These are phyloP conservation scores for Podaxis mareebaensis DNA, from an alignment of 768 basidiomycete species.

Conservation along the genomic window DNA sequence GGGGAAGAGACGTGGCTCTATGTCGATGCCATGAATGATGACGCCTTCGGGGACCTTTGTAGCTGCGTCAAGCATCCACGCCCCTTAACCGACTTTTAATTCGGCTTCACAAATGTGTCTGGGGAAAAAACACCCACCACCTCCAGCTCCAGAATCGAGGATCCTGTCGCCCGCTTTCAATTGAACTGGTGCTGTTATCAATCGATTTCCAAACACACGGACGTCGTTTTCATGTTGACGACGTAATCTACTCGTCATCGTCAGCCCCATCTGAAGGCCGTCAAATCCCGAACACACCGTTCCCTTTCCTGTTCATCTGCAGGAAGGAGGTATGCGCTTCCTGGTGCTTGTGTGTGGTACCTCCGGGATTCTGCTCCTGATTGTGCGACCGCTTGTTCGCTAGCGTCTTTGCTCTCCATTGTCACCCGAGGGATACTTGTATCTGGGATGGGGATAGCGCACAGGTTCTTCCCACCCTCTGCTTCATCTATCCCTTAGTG, in stretches of 20 bases:
- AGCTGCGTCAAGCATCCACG: constrained; percentile 3
- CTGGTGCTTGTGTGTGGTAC: too few relatives aligned
- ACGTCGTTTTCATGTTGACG: constrained; percentile 18
- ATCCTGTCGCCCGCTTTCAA: constrained; percentile 18
- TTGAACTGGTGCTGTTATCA: constrained; percentile 18
- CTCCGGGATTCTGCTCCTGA: too few relatives aligned
- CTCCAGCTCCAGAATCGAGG: constrained; percentile 23
- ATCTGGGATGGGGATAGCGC: too few relatives aligned
- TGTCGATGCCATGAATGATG: constrained; percentile 4
- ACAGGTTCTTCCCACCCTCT: too few relatives aligned
- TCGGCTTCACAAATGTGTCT: not conserved
- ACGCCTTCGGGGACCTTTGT: not conserved
- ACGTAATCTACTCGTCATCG: constrained; percentile 9
- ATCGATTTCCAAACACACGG: constrained; percentile 15
- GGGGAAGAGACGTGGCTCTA: constrained; percentile 4
- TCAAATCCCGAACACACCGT: not conserved
- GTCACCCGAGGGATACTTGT: too few relatives aligned
- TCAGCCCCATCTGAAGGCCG: not conserved
- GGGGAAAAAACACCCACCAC: constrained; percentile 14
- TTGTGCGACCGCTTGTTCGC: too few relatives aligned
- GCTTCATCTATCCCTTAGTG: too few relatives aligned
- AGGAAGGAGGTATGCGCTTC: not conserved
- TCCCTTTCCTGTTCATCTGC: not conserved
- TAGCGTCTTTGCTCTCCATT: too few relatives aligned
- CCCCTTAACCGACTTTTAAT: not conserved